Conservation (phyloP, 768 basidiomycete species). For the Calocybe gangraenosa region DNA sequence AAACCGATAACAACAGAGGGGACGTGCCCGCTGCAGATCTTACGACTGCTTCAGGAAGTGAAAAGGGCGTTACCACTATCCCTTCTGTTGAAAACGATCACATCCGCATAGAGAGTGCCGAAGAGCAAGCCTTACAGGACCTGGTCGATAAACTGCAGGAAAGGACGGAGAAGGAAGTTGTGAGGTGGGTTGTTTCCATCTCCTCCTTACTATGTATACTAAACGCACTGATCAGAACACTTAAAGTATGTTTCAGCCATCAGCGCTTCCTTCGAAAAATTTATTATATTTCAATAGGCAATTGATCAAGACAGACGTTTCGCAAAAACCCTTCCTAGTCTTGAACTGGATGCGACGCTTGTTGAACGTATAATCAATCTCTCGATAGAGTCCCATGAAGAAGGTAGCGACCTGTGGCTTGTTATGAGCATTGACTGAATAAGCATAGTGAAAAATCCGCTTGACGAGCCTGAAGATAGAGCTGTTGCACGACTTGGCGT, state of each 20-base stretch:
- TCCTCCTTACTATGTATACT: background rate
- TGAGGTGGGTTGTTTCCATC: constrained; percentile 39
- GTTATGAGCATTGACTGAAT: constrained; percentile 4
- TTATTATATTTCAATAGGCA: constrained; percentile 36
- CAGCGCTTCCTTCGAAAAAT: background rate
- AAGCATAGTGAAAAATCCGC: constrained; percentile 26
- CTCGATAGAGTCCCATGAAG: constrained; percentile 30
- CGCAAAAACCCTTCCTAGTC: constrained; percentile 53
- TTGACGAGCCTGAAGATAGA: constrained; percentile 70
- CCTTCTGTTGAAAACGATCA: constrained; percentile 20
- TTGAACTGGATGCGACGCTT: constrained; percentile 60
- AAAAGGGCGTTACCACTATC: constrained; percentile 3
- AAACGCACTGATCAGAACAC: constrained; percentile 20
- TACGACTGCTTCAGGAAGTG: constrained; percentile 1
- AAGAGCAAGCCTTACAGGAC: constrained; percentile 59
- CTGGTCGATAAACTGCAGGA: constrained; percentile 83
- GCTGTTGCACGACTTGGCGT: constrained; percentile 64
- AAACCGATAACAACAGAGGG: constrained; percentile 18
- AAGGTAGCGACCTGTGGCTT: constrained; percentile 23
- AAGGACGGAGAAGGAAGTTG: constrained; percentile 83
- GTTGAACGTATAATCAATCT: constrained; percentile 59
- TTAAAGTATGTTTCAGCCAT: constrained; percentile 28
- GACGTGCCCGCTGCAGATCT: constrained; percentile 8
- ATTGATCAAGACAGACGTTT: constrained; percentile 81
- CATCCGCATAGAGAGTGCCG: constrained; percentile 33